These are phyloP conservation scores for Chenopodium berlandieri DNA, from an alignment of 148 eudicot genomes.

Conservation along the genomic window DNA sequence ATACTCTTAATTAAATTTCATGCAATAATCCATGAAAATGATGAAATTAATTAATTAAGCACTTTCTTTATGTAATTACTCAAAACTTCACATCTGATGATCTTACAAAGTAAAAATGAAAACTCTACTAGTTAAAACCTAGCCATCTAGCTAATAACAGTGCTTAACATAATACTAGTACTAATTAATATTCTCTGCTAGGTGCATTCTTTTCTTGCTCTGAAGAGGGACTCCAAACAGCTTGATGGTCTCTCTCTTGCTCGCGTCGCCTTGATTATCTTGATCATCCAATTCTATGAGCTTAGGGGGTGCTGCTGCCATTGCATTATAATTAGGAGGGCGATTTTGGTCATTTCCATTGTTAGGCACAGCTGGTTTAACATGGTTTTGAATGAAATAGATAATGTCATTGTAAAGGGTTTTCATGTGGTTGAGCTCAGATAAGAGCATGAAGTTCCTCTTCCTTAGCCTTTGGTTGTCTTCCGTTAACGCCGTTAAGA, in stretches of 20 bases:
- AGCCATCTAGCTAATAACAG: conserved; percentile 10
- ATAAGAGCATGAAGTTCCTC: conserved; percentile 48
- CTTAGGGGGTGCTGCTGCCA: conserved; percentile 29
- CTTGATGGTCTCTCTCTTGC: conserved; percentile 37
- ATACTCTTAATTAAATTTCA: not conserved
- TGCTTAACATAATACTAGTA: not conserved
- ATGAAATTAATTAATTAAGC: not conserved
- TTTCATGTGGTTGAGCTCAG: conserved; percentile 55
- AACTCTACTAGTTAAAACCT: conserved; percentile 23
- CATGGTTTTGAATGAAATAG: conserved; percentile 53
- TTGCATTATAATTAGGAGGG: conserved; percentile 15
- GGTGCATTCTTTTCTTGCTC: conserved; percentile 52
- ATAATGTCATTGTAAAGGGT: conserved; percentile 52
- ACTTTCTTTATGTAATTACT: conserved; percentile 13
- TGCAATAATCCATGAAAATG: not conserved
- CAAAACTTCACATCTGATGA: conserved; percentile 25
- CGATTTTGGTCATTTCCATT: conserved; percentile 21
- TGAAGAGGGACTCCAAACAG: conserved; percentile 52
- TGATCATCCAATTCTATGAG: conserved; percentile 36
- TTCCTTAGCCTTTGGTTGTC: conserved; percentile 47
- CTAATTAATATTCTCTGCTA: conserved; percentile 6
- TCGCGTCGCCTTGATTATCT: not conserved
- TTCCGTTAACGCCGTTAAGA: conserved; percentile 36
- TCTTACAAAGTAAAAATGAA: conserved; percentile 13
- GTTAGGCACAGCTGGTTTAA: conserved; percentile 33